Evolutionary conservation across 805 yeast genomes (phyloP).

Genomic region (Yamadazyma takamatsuzukensis): DNA sequence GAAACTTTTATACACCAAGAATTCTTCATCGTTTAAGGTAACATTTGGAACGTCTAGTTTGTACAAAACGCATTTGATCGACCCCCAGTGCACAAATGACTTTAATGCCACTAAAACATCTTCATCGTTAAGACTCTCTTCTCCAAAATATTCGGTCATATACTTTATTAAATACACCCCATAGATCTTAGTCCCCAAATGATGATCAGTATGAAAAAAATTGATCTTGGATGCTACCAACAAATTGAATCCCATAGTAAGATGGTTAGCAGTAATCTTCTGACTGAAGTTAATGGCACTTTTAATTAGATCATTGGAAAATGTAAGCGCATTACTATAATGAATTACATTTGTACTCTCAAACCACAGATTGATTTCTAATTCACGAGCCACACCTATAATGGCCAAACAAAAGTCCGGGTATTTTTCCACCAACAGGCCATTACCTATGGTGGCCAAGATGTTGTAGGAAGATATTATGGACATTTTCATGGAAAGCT

Average conservation of each 20-base stretch:
- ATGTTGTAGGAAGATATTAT: slow-evolving; percentile 43
- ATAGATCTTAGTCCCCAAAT: slow-evolving; percentile 47
- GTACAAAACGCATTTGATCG: slow-evolving; percentile 45
- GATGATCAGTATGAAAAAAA: slow-evolving; percentile 55
- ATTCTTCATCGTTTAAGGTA: slow-evolving; percentile 25
- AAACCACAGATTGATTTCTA: slow-evolving; percentile 49
- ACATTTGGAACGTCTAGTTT: slow-evolving; percentile 39
- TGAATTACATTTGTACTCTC: slow-evolving; percentile 41
- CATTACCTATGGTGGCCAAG: slow-evolving; percentile 31
- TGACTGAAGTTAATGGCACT: slow-evolving; percentile 33
- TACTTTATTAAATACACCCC: slow-evolving; percentile 40
- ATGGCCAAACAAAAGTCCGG: slow-evolving; percentile 45
- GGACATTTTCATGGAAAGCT: slow-evolving; percentile 29
- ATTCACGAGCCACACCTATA: slow-evolving; percentile 46
- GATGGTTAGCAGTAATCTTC: slow-evolving; percentile 28
- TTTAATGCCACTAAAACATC: slow-evolving; percentile 46
- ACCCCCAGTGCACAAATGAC: slow-evolving; percentile 54
- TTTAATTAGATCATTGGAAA: slow-evolving; percentile 21
- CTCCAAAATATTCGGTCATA: slow-evolving; percentile 38
- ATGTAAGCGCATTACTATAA: slow-evolving; percentile 28
- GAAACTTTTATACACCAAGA: slow-evolving; percentile 30
- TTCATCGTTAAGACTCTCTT: slow-evolving; percentile 32
- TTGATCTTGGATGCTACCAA: slow-evolving; percentile 46
- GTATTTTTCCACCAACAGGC: slow-evolving; percentile 29
- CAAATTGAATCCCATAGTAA: slow-evolving; percentile 40